Evolutionary conservation across 73 alveolate species (phyloP), one percentile per base, ranked within the genome.

Genomic region (Diophrys sp.): DNA sequence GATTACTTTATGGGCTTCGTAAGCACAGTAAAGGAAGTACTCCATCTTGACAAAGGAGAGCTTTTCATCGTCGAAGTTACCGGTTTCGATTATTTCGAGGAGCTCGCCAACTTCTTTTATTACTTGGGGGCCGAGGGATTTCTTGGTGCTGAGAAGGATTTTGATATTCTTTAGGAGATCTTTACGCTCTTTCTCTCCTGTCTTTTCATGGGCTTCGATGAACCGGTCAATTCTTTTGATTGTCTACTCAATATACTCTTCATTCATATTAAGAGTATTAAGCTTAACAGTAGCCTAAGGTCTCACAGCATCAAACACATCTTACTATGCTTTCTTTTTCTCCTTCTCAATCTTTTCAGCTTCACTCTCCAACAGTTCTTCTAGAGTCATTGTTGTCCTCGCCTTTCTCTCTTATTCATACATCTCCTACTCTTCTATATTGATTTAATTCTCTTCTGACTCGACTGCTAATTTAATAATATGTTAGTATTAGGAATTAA

Each of bases 1-100:
- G n/a, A n/a, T n/a, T n/a, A n/a, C n/a, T n/a, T n/a, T n/a, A 32
- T 57, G 73, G 33, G 90, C 79, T 67, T 82, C 90, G 23, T 30
- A 31, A 8, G 75, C 70, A 24, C 75, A 82, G 31, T 23, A 82
- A 23, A 82, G 54, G 80, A 82, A 82, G 71, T 82, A 82, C 75
- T 82, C 90, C 90, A 82, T 82, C 70, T 82, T 82, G 29, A 82
- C 84, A 31, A 82, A 82, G 18, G 90, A 82, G 23, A 82, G 73
- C 62, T 75, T 53, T 32, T 82, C 90, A 31, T 74, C 69, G 23
- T 57, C 62, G n/a, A 71, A 33, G 28, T 57, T n/a, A 27, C 31
- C 25, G 44, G 23, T 55, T 5, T 68, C 1, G 18, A 68, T n/a
- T 2, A 31, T 27, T 2, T 25, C 29, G 75, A 68, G 25, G 56